Conservation (phyloP, 2,329 filamentous ascomycete species). For the Arthroderma sp. region DNA sequence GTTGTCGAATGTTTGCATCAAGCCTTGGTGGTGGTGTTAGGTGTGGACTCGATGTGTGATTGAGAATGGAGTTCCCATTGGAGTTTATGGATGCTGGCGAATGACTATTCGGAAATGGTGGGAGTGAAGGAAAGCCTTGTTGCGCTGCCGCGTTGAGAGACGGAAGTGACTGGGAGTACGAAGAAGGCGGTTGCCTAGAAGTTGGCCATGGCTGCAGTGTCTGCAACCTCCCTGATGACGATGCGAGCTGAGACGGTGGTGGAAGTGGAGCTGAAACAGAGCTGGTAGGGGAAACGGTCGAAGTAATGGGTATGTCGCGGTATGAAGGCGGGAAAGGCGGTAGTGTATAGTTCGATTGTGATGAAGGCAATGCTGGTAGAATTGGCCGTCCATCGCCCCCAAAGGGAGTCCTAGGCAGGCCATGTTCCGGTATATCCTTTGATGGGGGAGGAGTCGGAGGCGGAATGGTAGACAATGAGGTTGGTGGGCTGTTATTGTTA, state of each 20-base stretch:
- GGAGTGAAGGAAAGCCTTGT: slow-evolving; percentile 23
- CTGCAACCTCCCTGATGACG: slow-evolving; percentile 18
- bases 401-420: slow-evolving; percentile 1
- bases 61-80: background rate
- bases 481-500: slow-evolving; percentile 17
- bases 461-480: slow-evolving; percentile 15
- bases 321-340: slow-evolving; percentile 18
- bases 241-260: slow-evolving; percentile 14
- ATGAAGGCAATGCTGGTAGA: slow-evolving; percentile 3
- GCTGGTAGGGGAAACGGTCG: background rate
- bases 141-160: slow-evolving; percentile 23
- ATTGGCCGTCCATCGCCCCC: slow-evolving; percentile 8
- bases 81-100: background rate
- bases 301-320: slow-evolving; percentile 23
- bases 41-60: background rate
- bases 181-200: slow-evolving; percentile 17
- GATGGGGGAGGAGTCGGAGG: background rate
- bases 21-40: background rate
- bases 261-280: slow-evolving; percentile 18
- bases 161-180: slow-evolving; percentile 27
- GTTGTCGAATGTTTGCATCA: background rate
- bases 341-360: slow-evolving; percentile 11
- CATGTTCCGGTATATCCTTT: background rate
- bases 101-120: slow-evolving; percentile 18
- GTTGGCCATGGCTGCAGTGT: slow-evolving; percentile 28